These are phyloP conservation scores for Mycena indigotica DNA, from an alignment of 768 basidiomycete genomes.

Conservation along the genomic window DNA sequence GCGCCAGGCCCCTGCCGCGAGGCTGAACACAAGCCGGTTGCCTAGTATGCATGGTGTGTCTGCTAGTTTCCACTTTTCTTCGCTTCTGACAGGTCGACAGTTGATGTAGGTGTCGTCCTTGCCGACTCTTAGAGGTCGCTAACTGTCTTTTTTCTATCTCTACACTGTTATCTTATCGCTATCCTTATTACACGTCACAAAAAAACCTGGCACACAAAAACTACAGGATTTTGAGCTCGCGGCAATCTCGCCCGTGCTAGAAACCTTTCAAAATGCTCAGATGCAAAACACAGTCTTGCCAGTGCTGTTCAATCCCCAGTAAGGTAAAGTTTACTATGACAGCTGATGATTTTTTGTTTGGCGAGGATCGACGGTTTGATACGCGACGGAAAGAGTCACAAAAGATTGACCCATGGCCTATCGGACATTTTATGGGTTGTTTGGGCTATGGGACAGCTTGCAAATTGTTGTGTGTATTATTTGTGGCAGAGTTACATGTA, in stretches of 20 bases:
- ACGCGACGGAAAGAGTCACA: background rate
- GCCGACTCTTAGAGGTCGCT: conserved; percentile 25
- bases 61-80: background rate
- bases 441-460: too few relatives aligned
- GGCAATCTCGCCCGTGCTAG: conserved; percentile 33
- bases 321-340: background rate
- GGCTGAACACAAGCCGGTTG: conserved; percentile 82
- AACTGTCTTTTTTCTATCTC: conserved; percentile 4
- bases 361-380: background rate
- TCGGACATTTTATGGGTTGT: too few relatives aligned
- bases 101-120: conserved; percentile 54
- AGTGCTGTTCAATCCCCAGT: conserved; percentile 21
- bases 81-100: conserved; percentile 10
- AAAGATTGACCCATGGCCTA: too few relatives aligned
- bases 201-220: conserved; percentile 1
- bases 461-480: too few relatives aligned
- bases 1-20: conserved; percentile 64
- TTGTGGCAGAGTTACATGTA: too few relatives aligned
- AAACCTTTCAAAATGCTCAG: conserved; percentile 13
- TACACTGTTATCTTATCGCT: conserved; percentile 15
- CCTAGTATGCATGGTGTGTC: conserved; percentile 78
- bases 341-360: background rate
- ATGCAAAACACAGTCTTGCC: conserved; percentile 16
- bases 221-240: conserved; percentile 38
- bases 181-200: conserved; percentile 7